Conservation (phyloP, 2,329 filamentous ascomycete genomes). For the Dactylonectria estremocensis region DNA sequence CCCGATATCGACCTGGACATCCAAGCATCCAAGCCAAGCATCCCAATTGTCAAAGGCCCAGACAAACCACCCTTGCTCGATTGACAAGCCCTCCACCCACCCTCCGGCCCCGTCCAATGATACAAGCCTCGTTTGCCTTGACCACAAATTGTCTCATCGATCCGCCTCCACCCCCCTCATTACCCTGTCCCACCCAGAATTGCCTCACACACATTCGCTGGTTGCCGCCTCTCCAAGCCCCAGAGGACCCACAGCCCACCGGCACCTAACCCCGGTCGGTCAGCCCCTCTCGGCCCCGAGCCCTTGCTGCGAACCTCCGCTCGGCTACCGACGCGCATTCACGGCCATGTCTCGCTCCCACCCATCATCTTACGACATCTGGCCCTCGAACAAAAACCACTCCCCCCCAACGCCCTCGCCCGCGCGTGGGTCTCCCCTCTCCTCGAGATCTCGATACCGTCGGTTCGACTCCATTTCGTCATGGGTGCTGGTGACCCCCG, state of each 20-base stretch:
- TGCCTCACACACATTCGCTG: constrained; percentile 29
- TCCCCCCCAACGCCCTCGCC: constrained; percentile 40
- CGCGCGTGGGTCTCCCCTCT: constrained; percentile 34
- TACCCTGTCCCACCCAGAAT: constrained; percentile 22
- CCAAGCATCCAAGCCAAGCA: not conserved
- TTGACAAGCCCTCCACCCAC: constrained; percentile 28
- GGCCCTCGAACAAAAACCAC: constrained; percentile 44
- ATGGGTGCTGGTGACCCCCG: constrained; percentile 17
- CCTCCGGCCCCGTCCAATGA: constrained; percentile 34
- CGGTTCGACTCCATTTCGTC: constrained; percentile 17
- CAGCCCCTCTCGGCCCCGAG: constrained; percentile 43
- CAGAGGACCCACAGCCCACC: constrained; percentile 21
- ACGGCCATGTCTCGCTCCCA: constrained; percentile 35
- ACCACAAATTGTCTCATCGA: constrained; percentile 45
- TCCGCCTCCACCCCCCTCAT: constrained; percentile 31
- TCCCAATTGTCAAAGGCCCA: constrained; percentile 12
- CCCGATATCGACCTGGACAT: not conserved
- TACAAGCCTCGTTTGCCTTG: constrained; percentile 29
- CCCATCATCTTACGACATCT: constrained; percentile 42
- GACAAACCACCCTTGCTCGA: constrained; percentile 28
- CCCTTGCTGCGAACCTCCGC: constrained; percentile 40
- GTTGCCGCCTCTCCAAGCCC: constrained; percentile 11
- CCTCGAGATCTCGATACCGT: constrained; percentile 32
- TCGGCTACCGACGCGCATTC: constrained; percentile 46
- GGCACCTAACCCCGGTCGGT: constrained; percentile 6